phyloP scores from a whole-genome alignment of 2,329 filamentous ascomycete genomes.

The Pyrenophora tritici-repentis region DNA sequence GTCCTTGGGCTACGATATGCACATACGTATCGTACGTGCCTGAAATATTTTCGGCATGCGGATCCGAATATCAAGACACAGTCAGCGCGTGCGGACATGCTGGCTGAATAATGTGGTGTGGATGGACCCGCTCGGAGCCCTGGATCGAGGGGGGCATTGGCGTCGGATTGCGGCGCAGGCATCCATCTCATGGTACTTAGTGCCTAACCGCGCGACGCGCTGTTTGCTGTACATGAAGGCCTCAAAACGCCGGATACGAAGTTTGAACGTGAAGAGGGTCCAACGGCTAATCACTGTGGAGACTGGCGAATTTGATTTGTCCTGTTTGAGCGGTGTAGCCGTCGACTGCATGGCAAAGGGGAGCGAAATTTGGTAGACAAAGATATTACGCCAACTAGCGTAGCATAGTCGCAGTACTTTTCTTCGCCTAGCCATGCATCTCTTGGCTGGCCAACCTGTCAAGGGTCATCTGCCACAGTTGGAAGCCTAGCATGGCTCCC shows the following conservation, averaged over 20 bases:
- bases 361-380: too few species aligned
- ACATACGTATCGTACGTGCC: too few species aligned
- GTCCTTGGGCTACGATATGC: too few species aligned
- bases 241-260: too few species aligned
- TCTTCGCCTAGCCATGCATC: constrained; percentile 4
- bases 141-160: neutral
- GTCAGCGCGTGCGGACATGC: constrained; percentile 4
- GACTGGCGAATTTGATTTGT: neutral
- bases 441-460: constrained; percentile 5
- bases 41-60: constrained; percentile 7
- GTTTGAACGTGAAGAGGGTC: too few species aligned
- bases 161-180: constrained; percentile 7
- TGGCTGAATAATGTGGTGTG: constrained; percentile 12
- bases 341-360: constrained; percentile 2
- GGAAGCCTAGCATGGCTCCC: constrained; percentile 5
- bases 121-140: constrained; percentile 12
- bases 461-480: constrained; percentile 14
- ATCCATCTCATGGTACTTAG: neutral
- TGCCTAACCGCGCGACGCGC: constrained; percentile 20
- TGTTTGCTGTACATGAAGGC: neutral
- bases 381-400: neutral
- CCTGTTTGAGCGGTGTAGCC: constrained; percentile 17
- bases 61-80: constrained; percentile 11
- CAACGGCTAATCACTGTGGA: constrained; percentile 5
- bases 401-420: constrained; percentile 1